Base-by-base conservation (phyloP, 805 yeast genomes). In the Jamesozyma lodderae region DNA sequence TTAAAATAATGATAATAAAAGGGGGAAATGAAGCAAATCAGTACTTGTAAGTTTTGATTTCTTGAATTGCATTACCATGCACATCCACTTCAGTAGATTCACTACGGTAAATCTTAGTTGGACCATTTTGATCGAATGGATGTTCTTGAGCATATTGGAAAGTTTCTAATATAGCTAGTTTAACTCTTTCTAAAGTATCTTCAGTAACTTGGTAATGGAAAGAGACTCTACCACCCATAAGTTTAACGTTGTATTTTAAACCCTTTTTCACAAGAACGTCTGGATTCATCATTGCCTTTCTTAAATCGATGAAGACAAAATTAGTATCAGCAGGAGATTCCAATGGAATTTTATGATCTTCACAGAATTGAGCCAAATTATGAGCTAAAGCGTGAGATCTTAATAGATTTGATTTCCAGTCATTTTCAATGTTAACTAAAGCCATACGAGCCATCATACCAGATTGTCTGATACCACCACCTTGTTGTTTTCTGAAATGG, bases 391-490 rank as follows among this genome's bases (percentile, higher is more conserved):
- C 55, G 53, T 78, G 82, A 18, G 80, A 67, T 28, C 58, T 51
- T 30, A 51, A 43, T 40, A 78, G 55, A 38, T 62, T 67, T 39
- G 75, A 70, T 23, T 75, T 65, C 66, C 82, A 77, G 96, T 81
- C 82, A 46, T 80, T 79, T 38, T 82, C 78, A 38, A 88, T 68
- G 19, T 94, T 94, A 36, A 70, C 68, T n/a, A 69, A 58, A 3
- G 94, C 96, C 83, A 88, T 87, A 38, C 75, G 69, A 5, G 90
- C 68, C 51, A 88, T 69, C 62, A 84, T 63, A 40, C 96, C 96
- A 27, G 81, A 69, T 64, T 88, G 96, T 57, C 96, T 72, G 35
- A 88, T 76, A 46, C 96, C 96, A 49, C 96, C 96, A 55, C 96
- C 96, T 47, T 76, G 75, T 64, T 88, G 96, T 54, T 88, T 88